Evolutionary conservation across 2,329 filamentous ascomycete genomes (phyloP).

Genomic region (Aureobasidium leucospermi): DNA sequence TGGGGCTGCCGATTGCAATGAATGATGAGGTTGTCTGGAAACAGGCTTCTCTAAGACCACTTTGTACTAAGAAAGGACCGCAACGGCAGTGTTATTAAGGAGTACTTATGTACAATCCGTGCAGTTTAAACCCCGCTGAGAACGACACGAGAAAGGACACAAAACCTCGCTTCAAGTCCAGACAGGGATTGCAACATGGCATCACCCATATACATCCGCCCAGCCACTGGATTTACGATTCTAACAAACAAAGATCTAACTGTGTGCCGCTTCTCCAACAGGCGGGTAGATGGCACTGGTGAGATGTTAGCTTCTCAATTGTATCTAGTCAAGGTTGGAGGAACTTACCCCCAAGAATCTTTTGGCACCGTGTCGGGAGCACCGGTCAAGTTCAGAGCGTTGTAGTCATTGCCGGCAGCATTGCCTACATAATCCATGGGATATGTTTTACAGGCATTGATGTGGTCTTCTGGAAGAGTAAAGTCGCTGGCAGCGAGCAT

Average conservation of each 20-base stretch:
- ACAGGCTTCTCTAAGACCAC: too few species aligned
- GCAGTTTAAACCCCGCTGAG: too few species aligned
- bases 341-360: background rate
- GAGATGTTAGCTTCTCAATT: background rate
- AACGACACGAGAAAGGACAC: too few species aligned
- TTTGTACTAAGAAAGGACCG: too few species aligned
- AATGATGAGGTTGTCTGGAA: too few species aligned
- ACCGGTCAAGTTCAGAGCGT: constrained; percentile 57
- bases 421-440: constrained; percentile 55
- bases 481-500: constrained; percentile 50
- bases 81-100: too few species aligned
- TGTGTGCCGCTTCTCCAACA: background rate
- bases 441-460: constrained; percentile 50
- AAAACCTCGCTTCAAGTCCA: too few species aligned
- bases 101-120: too few species aligned
- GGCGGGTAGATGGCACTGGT: constrained; percentile 6
- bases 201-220: background rate
- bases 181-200: background rate
- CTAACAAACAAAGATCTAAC: background rate
- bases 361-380: constrained; percentile 17
- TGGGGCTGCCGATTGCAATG: too few species aligned
- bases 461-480: constrained; percentile 56
- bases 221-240: background rate
- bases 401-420: constrained; percentile 61
- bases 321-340: too few species aligned